Percentiles rank a stretch among this genome's conserved stretches.
phyloP scores from a whole-genome alignment of 2,329 filamentous ascomycete species.

The Phaeosphaeriaceae sp. region DNA sequence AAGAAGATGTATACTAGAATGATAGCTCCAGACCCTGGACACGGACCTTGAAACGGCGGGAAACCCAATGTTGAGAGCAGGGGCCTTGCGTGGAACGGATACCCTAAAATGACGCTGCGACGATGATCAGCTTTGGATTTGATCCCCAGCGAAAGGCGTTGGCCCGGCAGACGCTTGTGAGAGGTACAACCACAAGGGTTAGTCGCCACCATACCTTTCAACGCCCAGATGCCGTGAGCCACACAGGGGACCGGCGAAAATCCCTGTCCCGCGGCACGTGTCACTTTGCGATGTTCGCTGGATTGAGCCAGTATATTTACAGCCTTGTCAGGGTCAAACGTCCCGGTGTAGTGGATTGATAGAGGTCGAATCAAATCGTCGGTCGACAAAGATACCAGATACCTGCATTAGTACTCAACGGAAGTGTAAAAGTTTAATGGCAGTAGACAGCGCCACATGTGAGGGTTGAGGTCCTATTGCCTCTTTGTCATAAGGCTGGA shows the following conservation, averaged over 20 bases:
- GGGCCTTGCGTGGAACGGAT: conserved; percentile 19
- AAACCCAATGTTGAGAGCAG: conserved; percentile 18
- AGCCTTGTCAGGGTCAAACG: conserved; percentile 12
- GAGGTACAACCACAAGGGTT: conserved; percentile 29
- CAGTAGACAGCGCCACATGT: conserved; percentile 30
- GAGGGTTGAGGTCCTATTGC: conserved; percentile 21
- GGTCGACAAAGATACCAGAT: not conserved
- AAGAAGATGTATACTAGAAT: not conserved
- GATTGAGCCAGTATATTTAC: conserved; percentile 14
- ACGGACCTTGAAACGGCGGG: conserved; percentile 19
- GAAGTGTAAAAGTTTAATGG: conserved; percentile 25
- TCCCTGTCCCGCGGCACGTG: conserved; percentile 29
- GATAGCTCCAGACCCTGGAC: conserved; percentile 20
- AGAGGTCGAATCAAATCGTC: conserved; percentile 1
- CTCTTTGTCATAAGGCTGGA: conserved; percentile 28
- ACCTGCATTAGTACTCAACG: conserved; percentile 5
- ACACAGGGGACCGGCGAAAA: conserved; percentile 25
- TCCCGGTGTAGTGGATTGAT: conserved; percentile 6
- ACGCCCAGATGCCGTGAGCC: conserved; percentile 24
- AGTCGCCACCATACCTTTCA: conserved; percentile 38
- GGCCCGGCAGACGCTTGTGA: conserved; percentile 29
- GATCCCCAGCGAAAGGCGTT: conserved; percentile 24
- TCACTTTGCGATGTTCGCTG: conserved; percentile 22
- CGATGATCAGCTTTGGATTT: conserved; percentile 36
- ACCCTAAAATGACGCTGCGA: conserved; percentile 37